Evolutionary conservation across 1,284 basidiomycete species (phyloP), one percentile per base, ranked within the genome.

Genomic region (Termitomyces sp.): DNA sequence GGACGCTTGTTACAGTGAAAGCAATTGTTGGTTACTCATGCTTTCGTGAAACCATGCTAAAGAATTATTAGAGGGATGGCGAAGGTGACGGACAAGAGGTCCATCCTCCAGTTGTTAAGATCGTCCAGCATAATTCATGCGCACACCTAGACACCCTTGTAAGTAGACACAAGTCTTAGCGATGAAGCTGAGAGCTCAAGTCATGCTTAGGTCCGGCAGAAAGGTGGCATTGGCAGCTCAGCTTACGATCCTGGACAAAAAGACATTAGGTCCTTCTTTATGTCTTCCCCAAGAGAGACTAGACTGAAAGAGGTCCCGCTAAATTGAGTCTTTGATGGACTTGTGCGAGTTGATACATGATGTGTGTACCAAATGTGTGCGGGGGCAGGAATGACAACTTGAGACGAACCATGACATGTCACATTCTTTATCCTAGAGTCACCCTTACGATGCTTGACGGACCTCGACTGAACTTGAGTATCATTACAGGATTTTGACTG

Each of bases 261-360:
- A 60, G 82, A 86, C 62, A 84, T 94, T 54, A 80, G 87, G 15
- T 79, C 81, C 4, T 93, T 92, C 74, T 90, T 94, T 63, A 81
- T 78, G 36, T 34, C 28, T 30, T 46, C 21, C 10, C 10, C 30
- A 5, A 21, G 10, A 28, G 15, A 12, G 9, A 26, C n/a, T 10
- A 38, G 9, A 28, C 10, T 3, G 4, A 10, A 28, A 26, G 15
- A 48, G n/a, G 24, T 36, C 26, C 9, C 24, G 4, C 3, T n/a
- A 17, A 13, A 26, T 12, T 28, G 12, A 49, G 28, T 38, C 10
- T 15, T 19, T 28, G 10, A 28, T n/a, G n/a, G 15, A 36, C 33
- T 17, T 13, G 3, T 1, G 3, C 15, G 21, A 47, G 9, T 1
- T 38, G 34, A n/a, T 36, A 15, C 13, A n/a, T 26, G 6, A 26